Percentiles rank a stretch among this genome's conserved stretches.
Conservation (phyloP, 2,329 filamentous ascomycete genomes). For the Thielaviopsis ethacetica region DNA sequence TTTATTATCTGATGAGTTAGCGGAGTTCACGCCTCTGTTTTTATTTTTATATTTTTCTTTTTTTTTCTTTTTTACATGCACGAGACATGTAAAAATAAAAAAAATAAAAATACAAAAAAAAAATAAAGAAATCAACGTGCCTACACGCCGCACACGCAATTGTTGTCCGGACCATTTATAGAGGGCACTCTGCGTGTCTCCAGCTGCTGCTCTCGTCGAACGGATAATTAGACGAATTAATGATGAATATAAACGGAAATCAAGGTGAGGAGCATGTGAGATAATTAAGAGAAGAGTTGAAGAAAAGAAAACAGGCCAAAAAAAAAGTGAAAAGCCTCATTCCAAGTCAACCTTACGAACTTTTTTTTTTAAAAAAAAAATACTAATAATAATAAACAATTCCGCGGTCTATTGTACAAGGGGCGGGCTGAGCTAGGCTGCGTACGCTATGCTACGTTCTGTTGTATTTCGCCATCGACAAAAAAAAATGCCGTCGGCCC, state of each 20-base stretch:
- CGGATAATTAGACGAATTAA: background rate
- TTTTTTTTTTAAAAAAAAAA: too few relatives aligned
- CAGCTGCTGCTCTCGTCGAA: background rate
- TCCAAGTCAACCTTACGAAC: too few relatives aligned
- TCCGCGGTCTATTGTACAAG: too few relatives aligned
- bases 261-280: background rate
- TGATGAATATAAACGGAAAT: background rate
- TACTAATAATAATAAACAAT: too few relatives aligned
- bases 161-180: slow-evolving; percentile 8
- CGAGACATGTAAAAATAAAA: background rate
- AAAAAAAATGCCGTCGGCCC: too few relatives aligned
- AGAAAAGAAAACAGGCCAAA: background rate
- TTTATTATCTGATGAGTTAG: background rate
- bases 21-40: background rate
- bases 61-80: background rate
- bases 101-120: background rate
- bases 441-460: too few relatives aligned
- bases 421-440: too few relatives aligned
- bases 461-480: too few relatives aligned
- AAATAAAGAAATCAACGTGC: background rate
- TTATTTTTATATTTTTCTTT: background rate
- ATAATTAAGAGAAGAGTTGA: background rate
- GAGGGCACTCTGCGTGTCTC: background rate
- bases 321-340: background rate
- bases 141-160: slow-evolving; percentile 8